Percentiles rank a stretch among this genome's conserved stretches.
phyloP scores from a whole-genome alignment of 345 rosid species.

The Eucalyptus curtisii region DNA sequence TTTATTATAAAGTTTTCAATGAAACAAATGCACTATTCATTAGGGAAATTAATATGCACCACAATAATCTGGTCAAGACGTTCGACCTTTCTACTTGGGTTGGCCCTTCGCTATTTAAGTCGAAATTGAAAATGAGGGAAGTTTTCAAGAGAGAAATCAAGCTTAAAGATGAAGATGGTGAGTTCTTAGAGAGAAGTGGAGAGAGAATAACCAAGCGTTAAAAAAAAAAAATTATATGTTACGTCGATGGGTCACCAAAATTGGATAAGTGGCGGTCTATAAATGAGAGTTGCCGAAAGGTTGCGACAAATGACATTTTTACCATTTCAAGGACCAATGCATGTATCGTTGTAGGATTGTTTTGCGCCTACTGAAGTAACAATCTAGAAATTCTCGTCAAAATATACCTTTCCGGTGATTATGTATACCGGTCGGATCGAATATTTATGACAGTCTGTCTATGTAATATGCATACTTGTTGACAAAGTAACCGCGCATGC shows the following conservation, averaged over 20 bases:
- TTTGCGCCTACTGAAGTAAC: too few species aligned
- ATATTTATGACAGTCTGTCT: too few species aligned
- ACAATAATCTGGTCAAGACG: background rate
- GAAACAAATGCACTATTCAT: background rate
- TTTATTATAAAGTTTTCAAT: too few species aligned
- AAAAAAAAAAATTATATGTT: too few species aligned
- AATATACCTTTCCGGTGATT: too few species aligned
- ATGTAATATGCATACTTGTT: background rate
- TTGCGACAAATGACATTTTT: too few species aligned
- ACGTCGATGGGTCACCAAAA: background rate
- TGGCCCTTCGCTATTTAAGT: background rate
- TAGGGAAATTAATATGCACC: background rate
- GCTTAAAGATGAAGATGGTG: background rate
- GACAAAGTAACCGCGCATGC: background rate
- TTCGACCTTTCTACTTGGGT: background rate
- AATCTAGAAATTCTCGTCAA: too few species aligned
- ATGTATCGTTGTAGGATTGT: too few species aligned
- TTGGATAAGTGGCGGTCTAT: too few species aligned
- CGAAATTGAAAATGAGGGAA: background rate
- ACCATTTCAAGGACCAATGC: too few species aligned
- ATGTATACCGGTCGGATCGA: too few species aligned
- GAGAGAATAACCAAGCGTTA: background rate
- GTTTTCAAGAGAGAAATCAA: background rate
- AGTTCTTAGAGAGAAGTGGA: background rate
- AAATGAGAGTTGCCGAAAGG: background rate